These are phyloP conservation scores for Neurospora crassa DNA, from an alignment of 2,329 filamentous ascomycete genomes.

Conservation along the genomic window DNA sequence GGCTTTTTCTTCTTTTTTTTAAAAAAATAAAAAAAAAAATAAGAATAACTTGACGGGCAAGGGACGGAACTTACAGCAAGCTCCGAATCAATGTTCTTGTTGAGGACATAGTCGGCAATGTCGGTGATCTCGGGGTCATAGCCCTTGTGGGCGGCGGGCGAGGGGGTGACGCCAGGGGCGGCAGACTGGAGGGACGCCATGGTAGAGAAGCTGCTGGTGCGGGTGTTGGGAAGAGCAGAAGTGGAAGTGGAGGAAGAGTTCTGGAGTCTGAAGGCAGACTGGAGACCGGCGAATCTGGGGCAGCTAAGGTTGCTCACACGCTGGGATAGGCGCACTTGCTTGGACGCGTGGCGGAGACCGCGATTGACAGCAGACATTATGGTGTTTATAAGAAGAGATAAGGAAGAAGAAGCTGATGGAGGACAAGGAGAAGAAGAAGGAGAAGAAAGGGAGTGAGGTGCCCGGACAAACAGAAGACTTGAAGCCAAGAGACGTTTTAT, in stretches of 20 bases:
- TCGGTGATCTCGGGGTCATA: slow-evolving; percentile 93
- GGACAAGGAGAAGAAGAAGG: slow-evolving; percentile 3
- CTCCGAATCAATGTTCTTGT: slow-evolving; percentile 82
- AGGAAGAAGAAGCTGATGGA: slow-evolving; percentile 1
- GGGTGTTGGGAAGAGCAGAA: slow-evolving; percentile 8
- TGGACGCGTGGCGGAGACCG: slow-evolving; percentile 44
- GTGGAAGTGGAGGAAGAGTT: slow-evolving; percentile 7
- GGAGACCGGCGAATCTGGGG: slow-evolving; percentile 26
- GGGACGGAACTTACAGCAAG: slow-evolving; percentile 62
- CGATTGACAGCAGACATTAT: slow-evolving; percentile 46
- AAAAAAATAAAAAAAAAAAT: no score
- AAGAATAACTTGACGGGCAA: neutral
- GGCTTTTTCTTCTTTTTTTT: neutral
- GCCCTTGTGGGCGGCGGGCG: slow-evolving; percentile 42
- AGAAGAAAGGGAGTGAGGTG: slow-evolving; percentile 1
- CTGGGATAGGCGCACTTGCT: slow-evolving; percentile 40
- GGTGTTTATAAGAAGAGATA: slow-evolving; percentile 1
- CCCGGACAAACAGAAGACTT: neutral
- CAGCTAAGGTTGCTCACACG: slow-evolving; percentile 24
- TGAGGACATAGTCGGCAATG: slow-evolving; percentile 91
- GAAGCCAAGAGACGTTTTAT: neutral
- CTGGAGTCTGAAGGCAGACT: slow-evolving; percentile 14
- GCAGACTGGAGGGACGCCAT: slow-evolving; percentile 36
- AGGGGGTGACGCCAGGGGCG: slow-evolving; percentile 29
- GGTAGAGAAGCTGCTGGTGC: slow-evolving; percentile 36